Percentiles rank a stretch among this genome's conserved stretches.
phyloP scores from a whole-genome alignment of 208 protist genomes.

The Leishmania mexicana region DNA sequence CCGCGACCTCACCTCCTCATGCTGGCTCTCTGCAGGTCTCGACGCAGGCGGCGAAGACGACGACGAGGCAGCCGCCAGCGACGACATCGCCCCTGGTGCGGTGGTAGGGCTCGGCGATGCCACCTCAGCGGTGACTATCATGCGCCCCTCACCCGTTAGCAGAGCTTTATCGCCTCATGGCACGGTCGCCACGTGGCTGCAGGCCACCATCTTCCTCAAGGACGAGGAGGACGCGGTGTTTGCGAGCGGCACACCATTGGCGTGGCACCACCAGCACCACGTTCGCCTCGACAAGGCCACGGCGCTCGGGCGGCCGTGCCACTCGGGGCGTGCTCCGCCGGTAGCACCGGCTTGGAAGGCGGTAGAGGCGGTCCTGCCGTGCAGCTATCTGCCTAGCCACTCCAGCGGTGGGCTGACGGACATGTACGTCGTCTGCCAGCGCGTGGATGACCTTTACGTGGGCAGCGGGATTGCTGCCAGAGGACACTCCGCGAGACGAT shows the following conservation, averaged over 20 bases:
- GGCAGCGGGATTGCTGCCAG: constrained; percentile 7
- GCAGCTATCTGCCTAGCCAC: constrained; percentile 4
- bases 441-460: constrained; percentile 7
- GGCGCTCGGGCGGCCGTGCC: not conserved
- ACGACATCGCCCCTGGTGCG: not conserved
- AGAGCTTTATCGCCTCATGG: not conserved
- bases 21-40: constrained; percentile 28
- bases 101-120: constrained; percentile 11
- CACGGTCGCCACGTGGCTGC: not conserved
- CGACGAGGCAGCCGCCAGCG: not conserved
- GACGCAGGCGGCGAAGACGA: too few relatives aligned
- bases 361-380: constrained; percentile 21
- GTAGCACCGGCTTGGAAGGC: constrained; percentile 5
- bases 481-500: not conserved
- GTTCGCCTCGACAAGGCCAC: not conserved
- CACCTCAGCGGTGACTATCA: constrained; percentile 7
- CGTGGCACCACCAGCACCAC: not conserved
- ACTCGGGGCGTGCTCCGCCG: not conserved
- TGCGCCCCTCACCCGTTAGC: constrained; percentile 6
- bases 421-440: constrained; percentile 21
- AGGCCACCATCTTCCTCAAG: constrained; percentile 25
- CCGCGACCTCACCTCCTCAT: constrained; percentile 35
- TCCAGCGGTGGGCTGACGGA: not conserved
- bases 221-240: constrained; percentile 12
- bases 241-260: not conserved